Conservation (phyloP, 345 rosid genomes). For the Hirschfeldia incana region DNA sequence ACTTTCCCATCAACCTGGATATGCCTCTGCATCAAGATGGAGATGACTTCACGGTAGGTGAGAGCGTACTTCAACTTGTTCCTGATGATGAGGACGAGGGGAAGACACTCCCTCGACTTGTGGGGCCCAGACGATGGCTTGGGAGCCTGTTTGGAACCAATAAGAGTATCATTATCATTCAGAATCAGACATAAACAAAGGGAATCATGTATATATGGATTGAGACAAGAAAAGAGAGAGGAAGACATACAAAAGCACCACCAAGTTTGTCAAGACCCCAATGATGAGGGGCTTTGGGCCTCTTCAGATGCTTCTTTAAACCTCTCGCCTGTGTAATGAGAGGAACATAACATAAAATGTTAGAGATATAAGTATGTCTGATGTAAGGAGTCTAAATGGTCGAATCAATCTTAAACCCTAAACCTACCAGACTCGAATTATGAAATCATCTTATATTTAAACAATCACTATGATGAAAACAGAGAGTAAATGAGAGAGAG, state of each 20-base stretch:
- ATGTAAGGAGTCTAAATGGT: neutral
- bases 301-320: conserved; percentile 83
- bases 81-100: neutral
- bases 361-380: neutral
- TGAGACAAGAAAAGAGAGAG: neutral
- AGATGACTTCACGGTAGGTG: neutral
- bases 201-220: neutral
- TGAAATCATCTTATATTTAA: neutral
- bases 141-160: conserved; percentile 1
- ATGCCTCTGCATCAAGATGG: neutral
- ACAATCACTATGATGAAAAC: neutral
- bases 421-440: neutral
- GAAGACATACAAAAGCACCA: conserved; percentile 39
- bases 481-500: neutral
- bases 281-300: conserved; percentile 79
- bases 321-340: conserved; percentile 63
- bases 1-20: neutral
- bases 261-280: conserved; percentile 60
- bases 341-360: neutral
- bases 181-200: neutral
- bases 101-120: neutral
- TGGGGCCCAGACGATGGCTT: neutral
- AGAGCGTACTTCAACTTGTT: neutral
- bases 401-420: neutral
- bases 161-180: neutral